Evolutionary conservation across 352 stramenopile genomes (phyloP), one percentile per base, ranked within the genome.

Genomic region (Aphanomyces astaci): DNA sequence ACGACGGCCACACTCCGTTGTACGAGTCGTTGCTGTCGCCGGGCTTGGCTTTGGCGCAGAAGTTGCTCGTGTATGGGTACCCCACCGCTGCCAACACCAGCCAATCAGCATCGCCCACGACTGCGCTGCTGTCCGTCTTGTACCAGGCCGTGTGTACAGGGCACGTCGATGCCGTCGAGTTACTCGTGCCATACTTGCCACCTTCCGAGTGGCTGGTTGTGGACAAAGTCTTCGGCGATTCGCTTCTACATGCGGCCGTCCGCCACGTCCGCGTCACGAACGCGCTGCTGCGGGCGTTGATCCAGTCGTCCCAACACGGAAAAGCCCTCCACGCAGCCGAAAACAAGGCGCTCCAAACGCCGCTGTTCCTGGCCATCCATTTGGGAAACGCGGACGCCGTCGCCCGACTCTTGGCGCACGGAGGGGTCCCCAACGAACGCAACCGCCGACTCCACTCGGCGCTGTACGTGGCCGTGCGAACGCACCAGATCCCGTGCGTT

Each of bases 351-450:
- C 39, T 62, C 45, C 15, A 36, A n/a, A 68, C 62, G 15, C 62
- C 62, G 9, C n/a, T 68, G n/a, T 60, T 68, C 51, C 27, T 68
- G n/a, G 62, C 62, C 28, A 59, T 68, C n/a, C 40, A 62, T 40
- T 45, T 68, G 24, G 43, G 32, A 17, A 17, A 48, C 31, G 30
- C 13, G 24, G 62, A 22, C 7, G 49, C 39, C 27, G 17, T 68
- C 22, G n/a, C 10, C 2, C 5, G 19, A 15, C 51, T 68, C 2
- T 45, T 68, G n/a, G 10, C 17, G 7, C 30, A 59, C 22, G 62
- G 62, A 0, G 62, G 62, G 15, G 57, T 60, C 48, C 62, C 62
- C 4, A 68, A 68, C 51, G 62, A 68, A 59, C 62, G 62, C 17
- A 52, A 68, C n/a, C 62, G 62, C 5, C 62, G 33, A 1, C 24